phyloP scores from a whole-genome alignment of 441 rosid genomes.

The Erodium texanum region DNA sequence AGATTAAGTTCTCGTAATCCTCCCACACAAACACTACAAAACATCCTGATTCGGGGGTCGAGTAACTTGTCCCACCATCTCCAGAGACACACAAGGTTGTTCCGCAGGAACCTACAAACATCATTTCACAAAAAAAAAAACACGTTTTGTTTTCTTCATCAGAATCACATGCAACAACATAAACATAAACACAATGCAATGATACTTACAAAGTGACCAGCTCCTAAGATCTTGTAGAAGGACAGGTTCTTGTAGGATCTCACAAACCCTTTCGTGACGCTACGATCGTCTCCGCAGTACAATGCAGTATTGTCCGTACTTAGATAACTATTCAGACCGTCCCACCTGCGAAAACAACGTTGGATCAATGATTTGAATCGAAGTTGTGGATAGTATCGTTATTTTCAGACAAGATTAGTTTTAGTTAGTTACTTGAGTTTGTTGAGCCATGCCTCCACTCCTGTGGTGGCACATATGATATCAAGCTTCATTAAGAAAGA shows the following conservation, averaged over 20 bases:
- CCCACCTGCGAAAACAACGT: conserved; percentile 10
- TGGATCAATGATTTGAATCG: background rate
- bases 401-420: background rate
- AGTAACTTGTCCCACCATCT: conserved; percentile 32
- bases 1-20: background rate
- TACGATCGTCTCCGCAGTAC: conserved; percentile 5
- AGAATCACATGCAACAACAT: background rate
- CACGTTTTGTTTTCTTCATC: background rate
- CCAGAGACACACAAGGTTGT: conserved; percentile 30
- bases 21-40: background rate
- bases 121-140: background rate
- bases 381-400: no score
- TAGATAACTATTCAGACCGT: conserved; percentile 8
- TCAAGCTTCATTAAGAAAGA: conserved; percentile 5
- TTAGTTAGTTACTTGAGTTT: conserved; percentile 14
- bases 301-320: conserved; percentile 3
- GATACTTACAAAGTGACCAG: conserved; percentile 41
- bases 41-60: conserved; percentile 18
- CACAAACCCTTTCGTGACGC: conserved; percentile 12
- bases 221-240: conserved; percentile 19
- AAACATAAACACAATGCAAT: background rate
- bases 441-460: conserved; percentile 17
- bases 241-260: conserved; percentile 11
- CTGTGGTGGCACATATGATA: conserved; percentile 15
- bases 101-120: conserved; percentile 29